Evolutionary conservation across 495 filamentous ascomycete species (phyloP), one percentile per base, ranked within the genome.

Genomic region (Hypoxylon intermedium): DNA sequence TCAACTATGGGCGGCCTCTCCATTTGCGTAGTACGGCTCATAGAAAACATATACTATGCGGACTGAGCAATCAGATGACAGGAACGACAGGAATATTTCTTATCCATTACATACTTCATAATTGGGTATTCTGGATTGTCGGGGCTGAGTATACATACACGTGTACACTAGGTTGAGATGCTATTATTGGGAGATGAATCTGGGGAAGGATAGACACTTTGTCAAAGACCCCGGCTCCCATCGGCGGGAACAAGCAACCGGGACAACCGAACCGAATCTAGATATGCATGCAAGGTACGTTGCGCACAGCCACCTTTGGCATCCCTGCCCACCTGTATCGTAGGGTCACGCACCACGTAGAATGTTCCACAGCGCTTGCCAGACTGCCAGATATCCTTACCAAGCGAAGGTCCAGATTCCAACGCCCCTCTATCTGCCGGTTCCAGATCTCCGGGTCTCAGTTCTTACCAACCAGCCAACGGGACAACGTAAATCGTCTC

Each of bases 371-470:
- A 26, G 28, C 28, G 19, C 43, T 37, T 45, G 46, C 34, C 44
- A 43, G 20, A 40, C 20, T 12, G n/a, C 15, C 44, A 43, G 20
- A 40, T 26, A 7, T 15, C 15, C 23, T 46, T 65, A 55, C 50
- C 45, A 60, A 60, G 53, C 42, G 31, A 50, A 23, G 49, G 61
- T 26, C 62, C 34, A 65, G 55, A 60, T 21, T 52, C 15, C 36
- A 44, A 50, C 43, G 20, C 12, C 47, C 9, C 28, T 33, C 13
- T 19, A 57, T 58, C 60, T 63, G 33, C 49, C 50, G 44, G 55
- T 59, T 65, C 61, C 54, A 59, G 61, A 65, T 53, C 50, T 41
- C 16, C 54, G 53, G 60, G 49, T 33, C 36, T 51, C 42, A 11
- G 40, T 45, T 55, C 46, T 46, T n/a, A n/a, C n/a, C n/a, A n/a